These are phyloP conservation scores for Diaporthe vaccinii DNA, from an alignment of 2,329 filamentous ascomycete species.

Conservation along the genomic window DNA sequence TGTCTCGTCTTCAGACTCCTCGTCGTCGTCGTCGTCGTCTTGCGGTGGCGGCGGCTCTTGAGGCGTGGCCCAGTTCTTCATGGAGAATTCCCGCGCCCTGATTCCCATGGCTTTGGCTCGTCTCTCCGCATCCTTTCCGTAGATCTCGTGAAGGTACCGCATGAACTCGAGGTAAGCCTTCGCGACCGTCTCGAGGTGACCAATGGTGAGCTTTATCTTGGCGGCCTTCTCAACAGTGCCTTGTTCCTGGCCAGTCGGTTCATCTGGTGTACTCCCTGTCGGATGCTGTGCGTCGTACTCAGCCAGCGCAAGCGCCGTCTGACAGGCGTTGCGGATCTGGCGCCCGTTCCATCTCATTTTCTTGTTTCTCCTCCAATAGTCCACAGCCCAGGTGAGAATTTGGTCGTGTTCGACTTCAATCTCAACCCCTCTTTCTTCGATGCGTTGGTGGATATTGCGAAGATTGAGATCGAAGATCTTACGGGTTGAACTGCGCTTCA, in stretches of 20 bases:
- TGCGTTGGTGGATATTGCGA: slow-evolving; percentile 39
- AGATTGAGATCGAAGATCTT: slow-evolving; percentile 61
- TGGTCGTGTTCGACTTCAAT: slow-evolving; percentile 14
- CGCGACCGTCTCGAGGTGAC: slow-evolving; percentile 24
- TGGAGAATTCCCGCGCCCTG: neutral
- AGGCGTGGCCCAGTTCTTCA: neutral
- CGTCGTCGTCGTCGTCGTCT: neutral
- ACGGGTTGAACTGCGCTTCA: slow-evolving; percentile 57
- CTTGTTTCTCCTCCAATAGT: neutral
- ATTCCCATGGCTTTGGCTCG: slow-evolving; percentile 9
- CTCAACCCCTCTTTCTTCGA: neutral
- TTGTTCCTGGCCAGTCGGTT: neutral
- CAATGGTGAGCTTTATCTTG: slow-evolving; percentile 11
- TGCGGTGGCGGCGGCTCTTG: neutral
- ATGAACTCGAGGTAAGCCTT: slow-evolving; percentile 34
- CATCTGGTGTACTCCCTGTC: neutral
- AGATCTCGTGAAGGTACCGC: slow-evolving; percentile 27
- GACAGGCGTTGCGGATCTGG: slow-evolving; percentile 37
- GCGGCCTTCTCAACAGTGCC: neutral
- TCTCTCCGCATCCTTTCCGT: slow-evolving; percentile 13
- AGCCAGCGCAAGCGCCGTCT: slow-evolving; percentile 32
- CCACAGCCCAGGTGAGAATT: neutral
- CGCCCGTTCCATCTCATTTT: slow-evolving; percentile 36
- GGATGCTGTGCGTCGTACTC: slow-evolving; percentile 34
- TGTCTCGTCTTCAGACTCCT: neutral